Conservation (phyloP, 2,329 filamentous ascomycete genomes). For the Neurospora sp. region DNA sequence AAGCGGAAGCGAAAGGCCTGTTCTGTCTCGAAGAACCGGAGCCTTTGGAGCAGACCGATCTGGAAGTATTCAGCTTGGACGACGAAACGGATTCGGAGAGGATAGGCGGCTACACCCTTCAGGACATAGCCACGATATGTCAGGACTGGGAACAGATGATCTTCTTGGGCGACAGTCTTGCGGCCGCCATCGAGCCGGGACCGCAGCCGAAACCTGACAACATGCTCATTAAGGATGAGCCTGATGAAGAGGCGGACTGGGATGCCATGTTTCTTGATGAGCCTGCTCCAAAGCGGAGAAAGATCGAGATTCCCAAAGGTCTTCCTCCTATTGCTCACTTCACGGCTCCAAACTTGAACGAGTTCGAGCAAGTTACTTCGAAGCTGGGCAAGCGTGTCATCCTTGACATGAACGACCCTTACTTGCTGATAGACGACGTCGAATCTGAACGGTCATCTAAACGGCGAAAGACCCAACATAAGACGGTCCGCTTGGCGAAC, state of each 20-base stretch:
- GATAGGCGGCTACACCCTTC: slow-evolving; percentile 64
- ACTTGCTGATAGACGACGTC: slow-evolving; percentile 72
- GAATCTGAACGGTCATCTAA: slow-evolving; percentile 55
- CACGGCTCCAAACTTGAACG: slow-evolving; percentile 63
- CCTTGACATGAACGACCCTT: slow-evolving; percentile 80
- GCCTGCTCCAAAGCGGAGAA: slow-evolving; percentile 52
- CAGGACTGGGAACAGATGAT: slow-evolving; percentile 72
- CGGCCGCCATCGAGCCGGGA: slow-evolving; percentile 1
- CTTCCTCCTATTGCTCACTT: slow-evolving; percentile 50
- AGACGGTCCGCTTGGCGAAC: slow-evolving; percentile 57
- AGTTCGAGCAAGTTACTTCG: slow-evolving; percentile 65
- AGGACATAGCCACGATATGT: slow-evolving; percentile 77
- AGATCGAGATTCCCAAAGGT: slow-evolving; percentile 40
- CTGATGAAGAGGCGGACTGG: slow-evolving; percentile 45
- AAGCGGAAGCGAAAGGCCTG: slow-evolving; percentile 38
- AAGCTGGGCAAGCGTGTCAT: slow-evolving; percentile 69
- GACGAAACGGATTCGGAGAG: slow-evolving; percentile 51
- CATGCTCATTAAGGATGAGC: slow-evolving; percentile 26
- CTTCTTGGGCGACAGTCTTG: slow-evolving; percentile 30
- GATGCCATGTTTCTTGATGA: slow-evolving; percentile 49
- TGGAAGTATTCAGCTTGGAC: slow-evolving; percentile 30
- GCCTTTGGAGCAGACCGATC: slow-evolving; percentile 31
- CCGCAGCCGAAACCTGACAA: slow-evolving; percentile 13
- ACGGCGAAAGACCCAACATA: slow-evolving; percentile 44
- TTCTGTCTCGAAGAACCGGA: slow-evolving; percentile 32